Conservation (phyloP, 1,284 basidiomycete genomes). For the Cryptococcus deneoformans region DNA sequence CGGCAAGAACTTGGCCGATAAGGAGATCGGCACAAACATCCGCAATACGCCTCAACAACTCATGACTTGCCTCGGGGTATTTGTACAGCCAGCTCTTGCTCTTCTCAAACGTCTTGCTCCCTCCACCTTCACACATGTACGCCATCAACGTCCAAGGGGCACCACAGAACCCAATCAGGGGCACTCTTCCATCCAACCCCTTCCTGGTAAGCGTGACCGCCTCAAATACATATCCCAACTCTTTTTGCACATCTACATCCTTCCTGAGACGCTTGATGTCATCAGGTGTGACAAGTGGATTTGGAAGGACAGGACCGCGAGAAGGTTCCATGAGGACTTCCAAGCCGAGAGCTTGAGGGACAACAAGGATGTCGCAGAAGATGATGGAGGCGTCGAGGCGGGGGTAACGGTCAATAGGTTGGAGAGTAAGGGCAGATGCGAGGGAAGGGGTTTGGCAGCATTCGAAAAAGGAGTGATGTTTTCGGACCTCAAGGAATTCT, state of each 20-base stretch:
- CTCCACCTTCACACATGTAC: slow-evolving; percentile 96
- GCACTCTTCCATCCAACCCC: slow-evolving; percentile 77
- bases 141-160: slow-evolving; percentile 96
- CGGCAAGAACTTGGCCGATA: slow-evolving; percentile 85
- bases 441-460: slow-evolving; percentile 84
- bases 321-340: slow-evolving; percentile 85
- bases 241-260: slow-evolving; percentile 70
- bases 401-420: slow-evolving; percentile 82
- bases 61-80: slow-evolving; percentile 75
- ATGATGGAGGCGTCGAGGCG: slow-evolving; percentile 92
- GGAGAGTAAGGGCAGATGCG: slow-evolving; percentile 81
- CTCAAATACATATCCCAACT: slow-evolving; percentile 85
- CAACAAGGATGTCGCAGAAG: slow-evolving; percentile 93
- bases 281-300: slow-evolving; percentile 70
- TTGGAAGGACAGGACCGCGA: slow-evolving; percentile 74
- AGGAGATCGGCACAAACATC: slow-evolving; percentile 81
- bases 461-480: slow-evolving; percentile 86
- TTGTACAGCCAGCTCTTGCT: slow-evolving; percentile 90
- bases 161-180: slow-evolving; percentile 91
- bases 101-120: slow-evolving; percentile 81
- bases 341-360: slow-evolving; percentile 94
- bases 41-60: slow-evolving; percentile 71
- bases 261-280: slow-evolving; percentile 64
- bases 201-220: slow-evolving; percentile 80
- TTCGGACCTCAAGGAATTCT: slow-evolving; percentile 84